phyloP scores from a whole-genome alignment of 1,284 basidiomycete genomes.

The Ceratobasidium sp. region DNA sequence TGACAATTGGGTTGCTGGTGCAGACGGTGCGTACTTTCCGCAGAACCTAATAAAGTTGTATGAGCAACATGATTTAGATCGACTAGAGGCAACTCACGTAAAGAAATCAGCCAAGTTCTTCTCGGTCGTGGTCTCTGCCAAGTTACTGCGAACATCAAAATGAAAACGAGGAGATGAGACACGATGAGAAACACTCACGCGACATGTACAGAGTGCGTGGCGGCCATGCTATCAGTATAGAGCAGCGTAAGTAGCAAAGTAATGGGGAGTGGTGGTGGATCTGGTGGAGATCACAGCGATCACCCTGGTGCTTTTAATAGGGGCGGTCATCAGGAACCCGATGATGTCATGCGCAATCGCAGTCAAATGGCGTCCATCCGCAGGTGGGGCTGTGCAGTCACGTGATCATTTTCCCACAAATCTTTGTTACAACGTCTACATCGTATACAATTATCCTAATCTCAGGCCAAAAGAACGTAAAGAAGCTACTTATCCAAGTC shows the following conservation, averaged over 20 bases:
- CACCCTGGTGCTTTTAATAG: slow-evolving; percentile 17
- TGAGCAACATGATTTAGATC: slow-evolving; percentile 47
- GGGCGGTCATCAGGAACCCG: neutral
- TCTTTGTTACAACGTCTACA: neutral
- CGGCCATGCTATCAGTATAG: slow-evolving; percentile 12
- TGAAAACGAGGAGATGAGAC: no score
- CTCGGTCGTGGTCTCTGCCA: slow-evolving; percentile 71
- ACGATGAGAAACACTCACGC: slow-evolving; percentile 13
- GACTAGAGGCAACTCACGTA: slow-evolving; percentile 64
- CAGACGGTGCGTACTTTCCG: slow-evolving; percentile 67
- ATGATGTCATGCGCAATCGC: slow-evolving; percentile 27
- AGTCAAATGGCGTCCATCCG: neutral
- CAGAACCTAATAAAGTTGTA: slow-evolving; percentile 69
- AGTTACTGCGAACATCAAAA: slow-evolving; percentile 54
- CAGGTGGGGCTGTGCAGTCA: neutral
- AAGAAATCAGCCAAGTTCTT: slow-evolving; percentile 79
- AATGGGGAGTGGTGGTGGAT: no score
- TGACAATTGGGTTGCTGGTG: slow-evolving; percentile 24
- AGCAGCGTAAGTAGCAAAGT: neutral
- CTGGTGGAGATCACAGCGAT: slow-evolving; percentile 27
- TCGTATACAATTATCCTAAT: slow-evolving; percentile 22
- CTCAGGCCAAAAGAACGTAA: slow-evolving; percentile 24
- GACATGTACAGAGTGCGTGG: slow-evolving; percentile 41
- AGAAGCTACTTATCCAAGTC: slow-evolving; percentile 48
- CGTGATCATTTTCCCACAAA: neutral